Evolutionary conservation across 202 grass and related monocot species (phyloP).

Genomic region (Hordeum pubiflorum): DNA sequence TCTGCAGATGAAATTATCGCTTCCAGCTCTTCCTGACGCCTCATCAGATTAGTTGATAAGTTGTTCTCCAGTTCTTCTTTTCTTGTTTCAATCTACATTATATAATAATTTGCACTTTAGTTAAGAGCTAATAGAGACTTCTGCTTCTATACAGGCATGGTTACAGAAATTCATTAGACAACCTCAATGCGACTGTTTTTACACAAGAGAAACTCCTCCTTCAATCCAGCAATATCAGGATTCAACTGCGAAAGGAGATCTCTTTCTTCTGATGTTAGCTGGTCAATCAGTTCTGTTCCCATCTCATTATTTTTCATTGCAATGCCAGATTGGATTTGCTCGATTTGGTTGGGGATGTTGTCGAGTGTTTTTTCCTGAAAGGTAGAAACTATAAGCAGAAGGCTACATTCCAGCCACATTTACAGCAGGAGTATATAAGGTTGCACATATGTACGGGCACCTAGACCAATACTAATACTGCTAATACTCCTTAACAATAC

Average conservation of each 20-base stretch:
- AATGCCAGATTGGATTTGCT: constrained; percentile 89
- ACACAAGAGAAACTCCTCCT: constrained; percentile 70
- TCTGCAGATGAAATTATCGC: constrained; percentile 78
- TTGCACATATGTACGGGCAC: neutral
- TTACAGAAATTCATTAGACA: constrained; percentile 12
- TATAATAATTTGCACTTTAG: constrained; percentile 8
- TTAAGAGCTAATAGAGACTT: neutral
- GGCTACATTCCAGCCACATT: neutral
- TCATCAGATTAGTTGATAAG: constrained; percentile 90
- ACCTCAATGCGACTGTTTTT: constrained; percentile 93
- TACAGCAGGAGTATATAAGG: neutral
- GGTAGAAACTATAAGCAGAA: neutral
- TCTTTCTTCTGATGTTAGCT: constrained; percentile 79
- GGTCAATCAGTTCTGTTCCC: constrained; percentile 97
- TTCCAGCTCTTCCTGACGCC: constrained; percentile 85
- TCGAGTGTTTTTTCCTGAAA: constrained; percentile 88
- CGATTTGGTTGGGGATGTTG: constrained; percentile 88
- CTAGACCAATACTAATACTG: no score
- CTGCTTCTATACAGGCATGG: neutral
- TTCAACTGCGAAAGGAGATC: constrained; percentile 81
- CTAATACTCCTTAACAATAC: neutral
- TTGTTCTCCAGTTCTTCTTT: constrained; percentile 96
- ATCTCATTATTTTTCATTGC: constrained; percentile 92
- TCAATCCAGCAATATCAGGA: constrained; percentile 88
- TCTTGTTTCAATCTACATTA: constrained; percentile 77